Percentiles rank a stretch among this genome's conserved stretches.
Evolutionary conservation across 2,329 filamentous ascomycete genomes (phyloP).

Genomic region (Botrytis paeoniae): DNA sequence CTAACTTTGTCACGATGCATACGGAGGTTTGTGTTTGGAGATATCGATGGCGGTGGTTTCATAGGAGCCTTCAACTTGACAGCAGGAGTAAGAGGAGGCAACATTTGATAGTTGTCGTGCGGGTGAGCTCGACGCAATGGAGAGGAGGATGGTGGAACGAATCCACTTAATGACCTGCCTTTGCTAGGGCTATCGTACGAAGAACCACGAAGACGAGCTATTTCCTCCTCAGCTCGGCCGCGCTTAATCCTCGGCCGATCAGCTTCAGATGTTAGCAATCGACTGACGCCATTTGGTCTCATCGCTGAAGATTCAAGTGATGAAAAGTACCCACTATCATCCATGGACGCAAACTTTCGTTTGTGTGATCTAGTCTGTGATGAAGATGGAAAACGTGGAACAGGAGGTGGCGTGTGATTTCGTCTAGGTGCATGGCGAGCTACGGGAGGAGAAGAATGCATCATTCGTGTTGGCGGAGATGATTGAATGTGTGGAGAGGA

Average conservation of each 20-base stretch:
- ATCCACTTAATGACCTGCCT: constrained; percentile 45
- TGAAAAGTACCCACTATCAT: constrained; percentile 96
- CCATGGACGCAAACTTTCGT: constrained; percentile 75
- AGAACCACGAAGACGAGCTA: constrained; percentile 85
- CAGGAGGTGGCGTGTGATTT: constrained; percentile 74
- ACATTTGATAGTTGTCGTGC: constrained; percentile 56
- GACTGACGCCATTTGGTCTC: constrained; percentile 61
- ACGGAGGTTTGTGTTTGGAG: constrained; percentile 87
- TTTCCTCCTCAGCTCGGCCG: constrained; percentile 92
- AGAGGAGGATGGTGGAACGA: constrained; percentile 59
- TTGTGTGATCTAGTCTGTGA: constrained; percentile 66
- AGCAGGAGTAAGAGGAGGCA: constrained; percentile 77
- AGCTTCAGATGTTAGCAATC: constrained; percentile 72
- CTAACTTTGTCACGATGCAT: constrained; percentile 82
- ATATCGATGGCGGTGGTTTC: constrained; percentile 66
- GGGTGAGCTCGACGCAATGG: constrained; percentile 52
- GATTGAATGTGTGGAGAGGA: constrained; percentile 53
- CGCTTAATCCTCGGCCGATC: constrained; percentile 80
- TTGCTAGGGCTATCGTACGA: constrained; percentile 90
- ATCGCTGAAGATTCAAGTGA: constrained; percentile 88
- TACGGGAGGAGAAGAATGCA: constrained; percentile 90
- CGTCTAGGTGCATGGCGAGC: constrained; percentile 54
- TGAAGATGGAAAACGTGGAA: constrained; percentile 57
- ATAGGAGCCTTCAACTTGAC: constrained; percentile 71
- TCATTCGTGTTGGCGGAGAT: constrained; percentile 66